Evolutionary conservation across 805 yeast genomes (phyloP).

Genomic region (Ogataea kodamae): DNA sequence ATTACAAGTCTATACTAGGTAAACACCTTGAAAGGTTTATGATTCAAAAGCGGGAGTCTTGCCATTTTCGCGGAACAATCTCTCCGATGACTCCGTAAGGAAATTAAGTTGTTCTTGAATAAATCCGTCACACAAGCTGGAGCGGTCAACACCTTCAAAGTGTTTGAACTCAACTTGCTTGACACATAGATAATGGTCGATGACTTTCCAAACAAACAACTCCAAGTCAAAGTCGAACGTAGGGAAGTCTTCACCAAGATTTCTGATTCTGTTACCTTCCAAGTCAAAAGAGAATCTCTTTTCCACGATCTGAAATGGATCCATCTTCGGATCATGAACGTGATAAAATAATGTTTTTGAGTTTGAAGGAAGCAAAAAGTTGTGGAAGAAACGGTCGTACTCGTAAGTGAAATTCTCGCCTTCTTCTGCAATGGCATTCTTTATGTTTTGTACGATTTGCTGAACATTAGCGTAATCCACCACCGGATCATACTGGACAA

Average conservation of each 20-base stretch:
- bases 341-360: conserved; percentile 38
- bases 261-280: conserved; percentile 31
- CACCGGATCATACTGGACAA: conserved; percentile 35
- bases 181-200: conserved; percentile 34
- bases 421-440: conserved; percentile 22
- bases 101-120: conserved; percentile 28
- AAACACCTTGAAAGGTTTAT: too few relatives aligned
- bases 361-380: conserved; percentile 27
- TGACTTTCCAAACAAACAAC: conserved; percentile 32
- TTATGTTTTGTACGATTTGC: conserved; percentile 20
- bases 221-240: conserved; percentile 32
- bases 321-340: conserved; percentile 53
- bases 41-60: conserved; percentile 3
- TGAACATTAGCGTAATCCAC: conserved; percentile 29
- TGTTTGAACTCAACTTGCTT: conserved; percentile 23
- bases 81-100: conserved; percentile 21
- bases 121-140: conserved; percentile 26
- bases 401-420: conserved; percentile 27
- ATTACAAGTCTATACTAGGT: too few relatives aligned
- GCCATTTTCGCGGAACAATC: conserved; percentile 21
- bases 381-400: conserved; percentile 27
- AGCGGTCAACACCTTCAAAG: conserved; percentile 23
- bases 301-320: conserved; percentile 42
- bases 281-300: conserved; percentile 28
- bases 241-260: conserved; percentile 35